Base-by-base conservation (phyloP, 768 basidiomycete genomes). In the Kwoniella heveanensis region DNA sequence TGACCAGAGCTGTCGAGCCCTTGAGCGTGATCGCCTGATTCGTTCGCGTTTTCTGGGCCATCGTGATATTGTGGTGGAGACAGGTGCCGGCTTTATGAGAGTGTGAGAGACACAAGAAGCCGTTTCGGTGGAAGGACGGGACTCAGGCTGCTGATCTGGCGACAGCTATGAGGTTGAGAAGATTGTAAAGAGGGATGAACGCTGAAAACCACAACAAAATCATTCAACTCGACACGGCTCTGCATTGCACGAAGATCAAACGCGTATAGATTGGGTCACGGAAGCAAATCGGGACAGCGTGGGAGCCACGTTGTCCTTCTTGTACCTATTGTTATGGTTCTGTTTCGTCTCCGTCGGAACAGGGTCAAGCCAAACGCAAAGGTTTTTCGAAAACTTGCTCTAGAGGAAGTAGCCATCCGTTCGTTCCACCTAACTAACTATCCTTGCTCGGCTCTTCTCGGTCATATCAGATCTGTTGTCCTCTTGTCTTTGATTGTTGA, bases 1-100 rank as follows among this genome's bases (percentile, higher is more conserved):
- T 95, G 60, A 98, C 95, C 21, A 97, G 85, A 44, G 87, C 85
- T 1, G 92, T 92, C 0, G 92, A 95, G 1, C 96, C 96, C 75
- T 97, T 96, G 80, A 99, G 88, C 0, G 91, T 94, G 69, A 98
- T 95, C 36, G 81, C 81, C 57, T 83, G 78, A 32, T 78, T 78
- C 15, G 72, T 72, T 29, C 79, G 64, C 58, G 79, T 79, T 54
- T 77, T 78, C 36, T 73, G 70, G 0, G 79, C 76, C 80, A 80
- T 81, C 2, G 7, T 55, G 60, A 29, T 19, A 24, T 27, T 52
- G 51, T 2, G 27, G 26, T 44, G 54, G 13, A 57, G 22, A 15
- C 22, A 12, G 19, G 36, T 36, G 48, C n/a, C n/a, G n/a, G n/a
- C n/a, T n/a, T n/a, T n/a, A n/a, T n/a, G n/a, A n/a, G n/a, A n/a